These are phyloP conservation scores for Metschnikowia henanensis DNA, from an alignment of 805 yeast genomes.

Conservation along the genomic window DNA sequence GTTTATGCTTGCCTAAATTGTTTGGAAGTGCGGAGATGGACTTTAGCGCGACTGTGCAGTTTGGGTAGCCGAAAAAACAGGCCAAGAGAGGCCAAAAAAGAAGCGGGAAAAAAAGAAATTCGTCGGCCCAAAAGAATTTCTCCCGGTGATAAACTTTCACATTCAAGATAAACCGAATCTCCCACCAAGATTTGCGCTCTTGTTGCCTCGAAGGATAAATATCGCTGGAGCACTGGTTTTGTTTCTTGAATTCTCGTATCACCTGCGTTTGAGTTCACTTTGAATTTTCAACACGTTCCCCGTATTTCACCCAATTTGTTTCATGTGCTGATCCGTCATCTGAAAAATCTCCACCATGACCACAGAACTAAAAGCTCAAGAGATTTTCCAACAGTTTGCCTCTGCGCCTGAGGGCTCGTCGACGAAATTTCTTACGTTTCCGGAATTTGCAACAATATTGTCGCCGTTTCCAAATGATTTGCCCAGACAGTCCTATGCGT, in stretches of 20 bases:
- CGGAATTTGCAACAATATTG: slow-evolving; percentile 37
- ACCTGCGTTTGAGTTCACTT: neutral
- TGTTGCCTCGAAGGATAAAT: neutral
- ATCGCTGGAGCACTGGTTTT: neutral
- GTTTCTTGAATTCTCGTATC: neutral
- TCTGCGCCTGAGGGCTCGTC: slow-evolving; percentile 21
- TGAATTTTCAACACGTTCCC: neutral
- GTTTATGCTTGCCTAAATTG: too few relatives aligned
- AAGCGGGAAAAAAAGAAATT: slow-evolving; percentile 4
- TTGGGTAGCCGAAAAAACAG: slow-evolving; percentile 5
- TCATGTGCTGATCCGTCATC: slow-evolving; percentile 3
- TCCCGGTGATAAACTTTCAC: slow-evolving; percentile 8
- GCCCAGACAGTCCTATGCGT: slow-evolving; percentile 38
- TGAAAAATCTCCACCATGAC: slow-evolving; percentile 10
- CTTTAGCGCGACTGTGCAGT: slow-evolving; percentile 1
- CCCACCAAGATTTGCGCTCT: neutral
- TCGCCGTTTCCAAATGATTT: slow-evolving; percentile 44
- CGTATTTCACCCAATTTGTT: slow-evolving; percentile 1
- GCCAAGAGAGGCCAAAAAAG: too few relatives aligned
- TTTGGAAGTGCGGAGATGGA: too few relatives aligned
- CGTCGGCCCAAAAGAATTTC: slow-evolving; percentile 4
- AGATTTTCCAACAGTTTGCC: slow-evolving; percentile 42
- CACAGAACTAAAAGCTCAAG: slow-evolving; percentile 23
- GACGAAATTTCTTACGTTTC: slow-evolving; percentile 31
- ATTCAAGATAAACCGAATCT: neutral